phyloP scores from a whole-genome alignment of 805 yeast species.

The Metschnikowia drakensbergensis region DNA sequence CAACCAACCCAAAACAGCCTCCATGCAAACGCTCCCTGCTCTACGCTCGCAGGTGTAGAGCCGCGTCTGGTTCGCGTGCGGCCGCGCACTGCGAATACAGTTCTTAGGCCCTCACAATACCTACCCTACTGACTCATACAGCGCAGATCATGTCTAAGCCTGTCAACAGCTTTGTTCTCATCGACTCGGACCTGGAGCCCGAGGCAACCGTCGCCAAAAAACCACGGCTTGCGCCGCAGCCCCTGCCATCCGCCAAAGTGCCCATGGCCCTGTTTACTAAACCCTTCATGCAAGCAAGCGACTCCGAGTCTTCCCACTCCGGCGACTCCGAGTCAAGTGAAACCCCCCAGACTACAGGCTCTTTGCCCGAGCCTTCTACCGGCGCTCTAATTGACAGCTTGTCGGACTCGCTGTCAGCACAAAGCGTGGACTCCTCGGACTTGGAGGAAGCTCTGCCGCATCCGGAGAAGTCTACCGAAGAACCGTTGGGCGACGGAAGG shows the following conservation, averaged over 20 bases:
- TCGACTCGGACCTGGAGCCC: slow-evolving; percentile 18
- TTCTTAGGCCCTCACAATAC: not conserved
- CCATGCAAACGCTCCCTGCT: too few species aligned
- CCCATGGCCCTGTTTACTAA: slow-evolving; percentile 13
- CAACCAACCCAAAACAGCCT: too few species aligned
- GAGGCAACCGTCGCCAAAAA: slow-evolving; percentile 10
- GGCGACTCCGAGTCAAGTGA: not conserved
- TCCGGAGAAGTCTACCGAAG: not conserved
- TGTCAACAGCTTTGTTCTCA: slow-evolving; percentile 10
- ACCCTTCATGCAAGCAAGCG: slow-evolving; percentile 18
- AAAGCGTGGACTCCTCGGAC: slow-evolving; percentile 9
- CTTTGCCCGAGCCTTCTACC: not conserved
- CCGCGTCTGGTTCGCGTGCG: not conserved
- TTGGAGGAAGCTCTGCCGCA: slow-evolving; percentile 11
- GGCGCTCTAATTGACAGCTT: not conserved
- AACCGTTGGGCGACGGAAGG: not conserved
- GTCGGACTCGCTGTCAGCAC: slow-evolving; percentile 6
- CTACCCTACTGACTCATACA: not conserved
- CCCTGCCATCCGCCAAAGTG: not conserved
- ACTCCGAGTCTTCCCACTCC: not conserved
- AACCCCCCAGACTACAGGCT: not conserved
- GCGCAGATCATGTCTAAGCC: slow-evolving; percentile 1
- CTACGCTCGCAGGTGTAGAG: not conserved
- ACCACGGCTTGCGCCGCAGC: slow-evolving; percentile 3
- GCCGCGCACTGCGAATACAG: not conserved